Evolutionary conservation across 2,329 filamentous ascomycete genomes (phyloP), one percentile per base, ranked within the genome.

Genomic region (Paraphoma sp.): DNA sequence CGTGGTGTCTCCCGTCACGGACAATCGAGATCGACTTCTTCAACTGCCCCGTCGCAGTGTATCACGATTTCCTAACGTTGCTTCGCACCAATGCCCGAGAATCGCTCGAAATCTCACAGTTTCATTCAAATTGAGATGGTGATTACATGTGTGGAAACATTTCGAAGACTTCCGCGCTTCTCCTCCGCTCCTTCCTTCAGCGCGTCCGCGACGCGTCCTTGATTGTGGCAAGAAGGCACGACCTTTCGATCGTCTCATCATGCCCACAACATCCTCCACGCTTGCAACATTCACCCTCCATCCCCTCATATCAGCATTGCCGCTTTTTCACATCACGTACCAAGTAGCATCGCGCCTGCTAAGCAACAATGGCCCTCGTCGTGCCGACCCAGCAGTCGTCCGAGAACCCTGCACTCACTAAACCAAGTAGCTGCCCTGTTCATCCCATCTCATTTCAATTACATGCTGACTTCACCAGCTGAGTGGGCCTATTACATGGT

Each of bases 401-500:
- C 23, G 58, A 60, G 3, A 31, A 12, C 8, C 23, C 44, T 2
- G 36, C 31, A 12, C 49, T 65, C 23, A 59, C 49, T 18, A 65
- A 64, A 23, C 60, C 58, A 31, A 44, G 58, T 65, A 56, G 1
- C 51, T 12, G 9, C 16, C 12, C 6, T 2, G 12, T 14, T 6
- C 17, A 12, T 8, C 14, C 11, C 12, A 49, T 3, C 14, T 30
- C 28, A 45, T 4, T 12, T 31, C 6, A 5, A 8, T n/a, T 16
- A 38, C 56, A 56, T 28, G 36, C 14, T 6, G 12, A 14, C 31
- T 2, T 38, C 1, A 2, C 6, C 40, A 63, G 59, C 42, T 1
- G 60, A 68, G 4, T 68, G 59, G 65, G 38, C 59, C 0, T 12
- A 47, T 4, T 54, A 59, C 47, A 63, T 63, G 57, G 63, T 63